A percentile compares a stretch with the other conserved stretches of the same genome.
These are phyloP conservation scores for Hansenula lynferdii DNA, from an alignment of 1,139 yeast genomes.

Conservation along the genomic window DNA sequence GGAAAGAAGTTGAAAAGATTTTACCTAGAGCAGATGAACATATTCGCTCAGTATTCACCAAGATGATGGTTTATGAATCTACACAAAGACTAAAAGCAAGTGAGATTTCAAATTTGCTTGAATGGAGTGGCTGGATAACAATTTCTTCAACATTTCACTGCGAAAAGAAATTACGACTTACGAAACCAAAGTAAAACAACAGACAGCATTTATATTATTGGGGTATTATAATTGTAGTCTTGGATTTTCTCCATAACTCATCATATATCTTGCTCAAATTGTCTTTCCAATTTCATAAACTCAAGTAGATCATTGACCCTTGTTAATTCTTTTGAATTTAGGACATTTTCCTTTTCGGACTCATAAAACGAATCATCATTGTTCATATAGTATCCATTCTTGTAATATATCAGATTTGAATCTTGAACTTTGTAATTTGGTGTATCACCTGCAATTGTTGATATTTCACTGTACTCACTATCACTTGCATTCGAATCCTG, in stretches of 20 bases:
- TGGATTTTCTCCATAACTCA: too few species aligned
- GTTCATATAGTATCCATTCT: constrained; percentile 21
- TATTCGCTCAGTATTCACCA: constrained; percentile 13
- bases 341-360: constrained; percentile 13
- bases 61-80: constrained; percentile 37
- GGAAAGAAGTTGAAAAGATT: constrained; percentile 25
- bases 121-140: neutral
- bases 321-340: constrained; percentile 16
- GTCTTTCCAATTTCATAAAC: constrained; percentile 19
- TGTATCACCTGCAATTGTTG: constrained; percentile 20
- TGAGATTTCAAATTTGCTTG: constrained; percentile 15
- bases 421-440: constrained; percentile 19
- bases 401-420: constrained; percentile 16
- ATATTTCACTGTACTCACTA: constrained; percentile 21
- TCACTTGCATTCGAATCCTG: constrained; percentile 13
- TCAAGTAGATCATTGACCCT: constrained; percentile 16
- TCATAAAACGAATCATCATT: constrained; percentile 19
- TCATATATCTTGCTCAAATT: constrained; percentile 11
- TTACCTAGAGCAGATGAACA: constrained; percentile 32
- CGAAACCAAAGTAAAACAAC: too few species aligned
- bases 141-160: too few species aligned
- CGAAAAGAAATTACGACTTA: too few species aligned
- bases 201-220: too few species aligned
- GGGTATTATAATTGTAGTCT: neutral
- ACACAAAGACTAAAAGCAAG: constrained; percentile 30